Base-by-base conservation (phyloP, 2,329 filamentous ascomycete species). In the Trichophyton mentagrophytes region DNA sequence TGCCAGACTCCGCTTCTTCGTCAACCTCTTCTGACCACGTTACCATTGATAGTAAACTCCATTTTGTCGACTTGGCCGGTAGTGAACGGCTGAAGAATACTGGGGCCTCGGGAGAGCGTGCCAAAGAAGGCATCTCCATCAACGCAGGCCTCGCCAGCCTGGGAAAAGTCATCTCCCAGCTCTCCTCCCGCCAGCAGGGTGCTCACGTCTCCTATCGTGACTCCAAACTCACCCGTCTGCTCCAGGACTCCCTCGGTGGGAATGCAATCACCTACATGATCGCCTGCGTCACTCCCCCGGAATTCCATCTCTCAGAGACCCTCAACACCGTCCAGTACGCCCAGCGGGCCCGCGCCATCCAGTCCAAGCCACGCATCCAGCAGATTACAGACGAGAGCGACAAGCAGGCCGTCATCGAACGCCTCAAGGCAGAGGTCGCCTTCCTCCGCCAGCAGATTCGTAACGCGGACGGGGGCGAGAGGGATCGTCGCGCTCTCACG, bases 211-310 rank as follows among this genome's bases (percentile, higher is more conserved):
- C 93, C 1, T 99, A 99, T 72, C 89, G 93, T 65, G 93, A 99
- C 76, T 97, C 93, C n/a, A 91, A 90, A 72, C 84, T 99, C 67
- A 99, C 93, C 9, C 87, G 93, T 62, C 80, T 99, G 25, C 82
- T 99, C 17, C 93, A 99, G 78, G 93, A 99, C 74, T 99, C 93
- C 0, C 80, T 99, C 3, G 93, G 93, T 61, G 93, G 93, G 3
- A 97, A 95, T 71, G 93, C 93, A 40, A 95, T 96, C 71, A 99
- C 93, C 0, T 99, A 97, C 76, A 97, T 99, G 93, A 93, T 99
- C 76, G 93, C 93, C 7, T 99, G 93, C 75, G 91, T 99, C 33
- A 99, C 92, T 0, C 92, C 91, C 0, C 90, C 92, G 13, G 91
- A 96, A 71, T 99, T 99, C 71, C 93, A 99, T 72, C 79, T 99